A percentile compares a stretch with the other conserved stretches of the same genome.
Evolutionary conservation across 192 early-diverging fungal species (phyloP).

Genomic region (Piromyces finnis): DNA sequence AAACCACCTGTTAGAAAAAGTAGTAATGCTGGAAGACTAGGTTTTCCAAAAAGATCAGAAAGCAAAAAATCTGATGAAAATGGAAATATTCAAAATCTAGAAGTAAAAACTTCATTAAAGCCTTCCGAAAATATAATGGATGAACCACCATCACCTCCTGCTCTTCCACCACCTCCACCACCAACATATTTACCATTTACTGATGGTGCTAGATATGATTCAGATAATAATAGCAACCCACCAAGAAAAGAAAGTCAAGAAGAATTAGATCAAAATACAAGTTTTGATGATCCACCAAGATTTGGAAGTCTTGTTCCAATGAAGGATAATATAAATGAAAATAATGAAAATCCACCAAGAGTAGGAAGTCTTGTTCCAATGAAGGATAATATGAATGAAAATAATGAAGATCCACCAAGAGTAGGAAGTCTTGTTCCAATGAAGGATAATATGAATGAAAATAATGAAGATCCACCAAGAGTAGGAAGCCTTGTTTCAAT

Average conservation of each 20-base stretch:
- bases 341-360: background rate
- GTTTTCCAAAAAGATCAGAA: background rate
- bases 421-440: too few species aligned
- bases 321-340: background rate
- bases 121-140: background rate
- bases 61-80: background rate
- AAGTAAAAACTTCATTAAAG: background rate
- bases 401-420: too few species aligned
- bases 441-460: background rate
- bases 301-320: background rate
- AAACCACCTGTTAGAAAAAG: background rate
- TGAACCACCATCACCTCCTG: background rate
- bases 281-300: too few species aligned
- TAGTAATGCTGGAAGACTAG: background rate
- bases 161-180: background rate
- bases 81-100: too few species aligned
- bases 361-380: background rate
- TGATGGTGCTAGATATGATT: background rate
- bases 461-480: background rate
- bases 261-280: too few species aligned
- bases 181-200: background rate
- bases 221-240: background rate
- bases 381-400: background rate
- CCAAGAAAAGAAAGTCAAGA: background rate
- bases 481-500: background rate